Conservation (phyloP, 768 basidiomycete species). For the Kwoniella botswanensis region DNA sequence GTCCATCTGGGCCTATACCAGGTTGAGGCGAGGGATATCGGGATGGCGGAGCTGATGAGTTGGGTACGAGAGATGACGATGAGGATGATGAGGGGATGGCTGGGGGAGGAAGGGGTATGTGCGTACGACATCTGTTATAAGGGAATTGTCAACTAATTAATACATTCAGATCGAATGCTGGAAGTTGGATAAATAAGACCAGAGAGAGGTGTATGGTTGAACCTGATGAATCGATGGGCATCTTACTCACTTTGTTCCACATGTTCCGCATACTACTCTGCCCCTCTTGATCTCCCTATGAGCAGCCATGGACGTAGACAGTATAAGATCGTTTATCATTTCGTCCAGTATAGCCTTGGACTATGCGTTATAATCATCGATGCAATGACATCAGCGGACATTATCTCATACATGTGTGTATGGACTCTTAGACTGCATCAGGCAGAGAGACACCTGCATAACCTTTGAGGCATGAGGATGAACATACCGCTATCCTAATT, state of each 20-base stretch:
- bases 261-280: slow-evolving; percentile 34
- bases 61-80: background rate
- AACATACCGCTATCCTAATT: slow-evolving; percentile 4
- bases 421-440: background rate
- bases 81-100: slow-evolving; percentile 15
- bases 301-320: slow-evolving; percentile 38
- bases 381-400: background rate
- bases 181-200: too few relatives aligned
- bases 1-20: background rate
- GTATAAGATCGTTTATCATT: slow-evolving; percentile 40
- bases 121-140: slow-evolving; percentile 37
- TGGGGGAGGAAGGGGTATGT: slow-evolving; percentile 28
- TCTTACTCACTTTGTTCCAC: slow-evolving; percentile 35
- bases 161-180: too few relatives aligned
- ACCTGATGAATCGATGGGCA: background rate
- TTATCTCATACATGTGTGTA: background rate
- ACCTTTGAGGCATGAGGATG: background rate
- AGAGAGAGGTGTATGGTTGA: too few relatives aligned
- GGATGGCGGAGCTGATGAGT: slow-evolving; percentile 16
- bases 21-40: slow-evolving; percentile 25
- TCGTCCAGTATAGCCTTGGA: slow-evolving; percentile 39
- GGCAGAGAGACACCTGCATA: background rate
- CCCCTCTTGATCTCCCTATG: slow-evolving; percentile 48
- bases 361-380: slow-evolving; percentile 9
- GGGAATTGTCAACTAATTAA: background rate